These are phyloP conservation scores for Saprolegnia parasitica DNA, from an alignment of 352 stramenopile genomes.

Conservation along the genomic window DNA sequence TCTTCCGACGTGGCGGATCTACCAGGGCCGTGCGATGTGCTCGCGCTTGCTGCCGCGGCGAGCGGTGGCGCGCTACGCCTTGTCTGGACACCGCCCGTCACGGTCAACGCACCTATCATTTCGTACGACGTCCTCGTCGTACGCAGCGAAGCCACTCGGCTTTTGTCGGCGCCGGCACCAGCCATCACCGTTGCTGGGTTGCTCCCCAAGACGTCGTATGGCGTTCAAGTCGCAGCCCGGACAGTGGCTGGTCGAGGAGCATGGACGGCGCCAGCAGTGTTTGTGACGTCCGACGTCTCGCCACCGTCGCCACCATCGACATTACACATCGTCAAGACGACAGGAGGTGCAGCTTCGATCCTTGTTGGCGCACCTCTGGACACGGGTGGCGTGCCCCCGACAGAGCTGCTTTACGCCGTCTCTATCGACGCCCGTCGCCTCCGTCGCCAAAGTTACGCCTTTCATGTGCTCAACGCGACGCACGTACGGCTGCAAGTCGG, in stretches of 20 bases:
- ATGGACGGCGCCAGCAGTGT: not conserved
- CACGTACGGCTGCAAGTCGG: not conserved
- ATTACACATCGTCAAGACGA: not conserved
- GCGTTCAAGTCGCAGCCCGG: not conserved
- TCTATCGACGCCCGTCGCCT: constrained; percentile 8
- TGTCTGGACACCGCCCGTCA: not conserved
- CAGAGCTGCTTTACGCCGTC: not conserved
- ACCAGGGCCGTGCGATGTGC: not conserved
- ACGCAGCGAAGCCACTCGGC: too few species aligned
- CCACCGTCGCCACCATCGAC: not conserved
- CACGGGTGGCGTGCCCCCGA: not conserved
- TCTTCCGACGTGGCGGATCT: not conserved
- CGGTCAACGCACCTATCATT: not conserved
- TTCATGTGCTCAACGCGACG: not conserved
- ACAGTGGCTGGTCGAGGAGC: not conserved
- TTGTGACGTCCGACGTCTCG: not conserved
- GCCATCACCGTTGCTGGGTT: not conserved
- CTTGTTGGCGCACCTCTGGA: not conserved
- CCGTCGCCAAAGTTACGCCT: not conserved
- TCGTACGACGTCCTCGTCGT: too few species aligned
- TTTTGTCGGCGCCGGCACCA: too few species aligned
- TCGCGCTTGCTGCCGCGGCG: not conserved
- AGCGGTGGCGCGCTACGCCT: not conserved
- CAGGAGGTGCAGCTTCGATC: not conserved
- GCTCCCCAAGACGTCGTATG: constrained; percentile 5